Evolutionary conservation across 768 basidiomycete species (phyloP), one percentile per base, ranked within the genome.

Genomic region (Leccinum ochraceum): DNA sequence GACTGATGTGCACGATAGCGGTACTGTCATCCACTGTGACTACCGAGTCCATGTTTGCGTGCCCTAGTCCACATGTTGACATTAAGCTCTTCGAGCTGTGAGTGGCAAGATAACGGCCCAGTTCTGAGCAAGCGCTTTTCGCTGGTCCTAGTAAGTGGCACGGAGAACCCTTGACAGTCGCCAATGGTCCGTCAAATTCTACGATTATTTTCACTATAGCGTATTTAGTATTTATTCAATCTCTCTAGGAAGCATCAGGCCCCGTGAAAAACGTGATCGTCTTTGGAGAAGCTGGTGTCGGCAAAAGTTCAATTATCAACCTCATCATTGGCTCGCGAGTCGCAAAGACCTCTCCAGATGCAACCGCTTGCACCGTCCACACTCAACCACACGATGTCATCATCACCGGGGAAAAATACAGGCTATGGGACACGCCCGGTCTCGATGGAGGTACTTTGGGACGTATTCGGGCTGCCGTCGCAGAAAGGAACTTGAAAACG

Each of bases 221-320:
- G 30, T 32, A 6, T 17, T 26, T 9, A 14, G 42, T 53, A 46
- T 60, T 59, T 46, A 63, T 55, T 20, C 59, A 50, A 57, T 36
- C 13, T 42, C 36, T 26, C 32, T 36, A 65, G 63, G 54, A 22
- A 28, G 59, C 54, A 37, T 28, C 53, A 26, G 37, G 24, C 17
- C 57, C 61, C 4, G 61, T 39, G 30, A 54, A 57, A 51, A 81
- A 81, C 60, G 67, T 80, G 54, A 56, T 81, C 51, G 42, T 80
- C n/a, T 81, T 81, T 60, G 80, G 80, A n/a, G 78, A 81, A 63
- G 67, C 71, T 9, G 80, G 80, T 37, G 60, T 70, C 39, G 76
- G 76, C 32, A 81, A 81, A 57, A 81, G 81, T 60, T 79, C 78
- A 1, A 62, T 80, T 20, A 56, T 81, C 57, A 81, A 81, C 62